These are phyloP conservation scores for Lasiodiplodia sp. DNA, from an alignment of 2,329 filamentous ascomycete genomes.

Conservation along the genomic window DNA sequence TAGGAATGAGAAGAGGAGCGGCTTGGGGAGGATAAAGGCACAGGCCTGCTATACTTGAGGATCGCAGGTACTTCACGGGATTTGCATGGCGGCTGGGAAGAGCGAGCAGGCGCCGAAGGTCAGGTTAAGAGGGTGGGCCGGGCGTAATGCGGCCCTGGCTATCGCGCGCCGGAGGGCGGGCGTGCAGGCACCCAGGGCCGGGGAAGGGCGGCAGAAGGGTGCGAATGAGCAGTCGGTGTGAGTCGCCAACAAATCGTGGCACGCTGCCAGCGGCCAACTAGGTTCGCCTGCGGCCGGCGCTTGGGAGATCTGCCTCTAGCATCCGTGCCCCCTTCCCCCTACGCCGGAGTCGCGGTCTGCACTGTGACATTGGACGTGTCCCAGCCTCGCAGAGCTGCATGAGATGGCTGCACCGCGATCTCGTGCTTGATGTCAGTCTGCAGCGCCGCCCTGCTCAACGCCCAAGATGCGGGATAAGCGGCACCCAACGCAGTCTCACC, in stretches of 20 bases:
- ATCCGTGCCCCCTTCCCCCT: slow-evolving; percentile 13
- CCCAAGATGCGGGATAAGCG: slow-evolving; percentile 6
- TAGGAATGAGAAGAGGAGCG: slow-evolving; percentile 1
- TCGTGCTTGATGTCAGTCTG: slow-evolving; percentile 27
- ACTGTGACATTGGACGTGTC: slow-evolving; percentile 27
- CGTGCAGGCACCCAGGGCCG: slow-evolving; percentile 3
- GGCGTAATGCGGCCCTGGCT: slow-evolving; percentile 13
- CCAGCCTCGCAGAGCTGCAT: slow-evolving; percentile 18
- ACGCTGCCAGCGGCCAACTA: slow-evolving; percentile 24
- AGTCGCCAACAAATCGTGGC: slow-evolving; percentile 27
- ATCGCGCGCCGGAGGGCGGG: slow-evolving; percentile 10
- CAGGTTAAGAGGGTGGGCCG: slow-evolving; percentile 26
- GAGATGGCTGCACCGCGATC: slow-evolving; percentile 13
- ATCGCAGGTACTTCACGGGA: slow-evolving; percentile 15
- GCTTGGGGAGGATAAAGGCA: not conserved
- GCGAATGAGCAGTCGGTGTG: slow-evolving; percentile 29
- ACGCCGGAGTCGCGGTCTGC: slow-evolving; percentile 17
- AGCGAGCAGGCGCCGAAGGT: slow-evolving; percentile 3
- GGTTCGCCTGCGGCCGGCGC: slow-evolving; percentile 18
- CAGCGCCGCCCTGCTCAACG: not conserved
- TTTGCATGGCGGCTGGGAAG: slow-evolving; percentile 24
- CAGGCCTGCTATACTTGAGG: slow-evolving; percentile 1
- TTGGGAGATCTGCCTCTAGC: slow-evolving; percentile 18
- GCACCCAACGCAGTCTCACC: not conserved
- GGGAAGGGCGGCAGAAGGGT: slow-evolving; percentile 22